Evolutionary conservation across 192 early-diverging fungal species (phyloP), one percentile per base, ranked within the genome.

Genomic region (Gaertneriomyces semiglobifer): DNA sequence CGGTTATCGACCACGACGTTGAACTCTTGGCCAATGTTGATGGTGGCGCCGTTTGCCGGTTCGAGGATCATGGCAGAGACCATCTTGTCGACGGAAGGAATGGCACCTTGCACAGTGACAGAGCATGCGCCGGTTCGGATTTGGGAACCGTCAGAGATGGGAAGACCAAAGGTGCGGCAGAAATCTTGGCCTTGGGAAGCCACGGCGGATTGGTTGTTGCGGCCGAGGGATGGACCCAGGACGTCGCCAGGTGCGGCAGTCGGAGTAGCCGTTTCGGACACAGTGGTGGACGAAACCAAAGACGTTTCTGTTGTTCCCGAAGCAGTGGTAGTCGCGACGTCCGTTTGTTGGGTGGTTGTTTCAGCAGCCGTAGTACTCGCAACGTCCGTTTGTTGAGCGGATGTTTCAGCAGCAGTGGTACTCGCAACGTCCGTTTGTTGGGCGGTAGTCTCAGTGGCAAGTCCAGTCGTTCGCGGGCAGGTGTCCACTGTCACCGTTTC

Each of bases 41-140:
- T 11, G 19, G 68, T 76, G 41, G 61, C 39, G 25, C 76, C 79
- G 65, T 11, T 41, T 4, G 10, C 45, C 45, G 79, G 79, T 38
- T 53, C 9, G 56, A 65, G n/a, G 61, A 79, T 79, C 20, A 79
- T 16, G 14, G 73, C 51, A 16, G 73, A 75, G 50, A 74, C 64
- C 77, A 79, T 79, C 11, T 73, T 64, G 71, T 39, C 61, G 53
- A 64, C 42, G 44, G 51, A 45, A 44, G 77, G 77, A 59, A 79
- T 39, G 19, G 60, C 62, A 41, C 71, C 74, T 58, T 63, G 56
- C 14, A 46, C 7, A 43, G 73, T 75, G 41, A n/a, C 8, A 4
- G 55, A 42, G 41, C 74, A 76, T 12, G 11, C 54, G 19, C 74
- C 74, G 59, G 46, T 41, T 18, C 54, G 44, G 68, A 55, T 53